A percentile compares a stretch with the other conserved stretches of the same genome.
Conservation (phyloP, 768 basidiomycete genomes). For the Chalciporus piperatus region DNA sequence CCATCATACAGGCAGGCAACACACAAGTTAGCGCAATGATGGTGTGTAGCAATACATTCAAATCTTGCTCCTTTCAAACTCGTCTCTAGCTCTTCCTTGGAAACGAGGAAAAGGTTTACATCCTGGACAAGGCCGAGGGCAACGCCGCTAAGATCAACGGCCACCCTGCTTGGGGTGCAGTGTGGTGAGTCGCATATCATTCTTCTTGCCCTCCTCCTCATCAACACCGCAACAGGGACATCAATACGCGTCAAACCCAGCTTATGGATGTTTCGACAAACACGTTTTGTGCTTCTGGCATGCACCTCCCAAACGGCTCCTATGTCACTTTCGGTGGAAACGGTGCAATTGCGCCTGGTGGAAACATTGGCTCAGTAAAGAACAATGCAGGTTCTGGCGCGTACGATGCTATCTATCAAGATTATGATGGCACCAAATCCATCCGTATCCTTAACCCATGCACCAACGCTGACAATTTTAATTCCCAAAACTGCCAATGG, state of each 20-base stretch:
- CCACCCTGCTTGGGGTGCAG: slow-evolving; percentile 73
- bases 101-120: slow-evolving; percentile 77
- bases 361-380: slow-evolving; percentile 49
- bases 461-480: slow-evolving; percentile 43
- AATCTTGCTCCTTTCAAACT: neutral
- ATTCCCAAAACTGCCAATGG: slow-evolving; percentile 59
- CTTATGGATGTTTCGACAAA: slow-evolving; percentile 53
- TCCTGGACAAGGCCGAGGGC: slow-evolving; percentile 87
- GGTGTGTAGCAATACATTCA: slow-evolving; percentile 32
- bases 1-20: slow-evolving; percentile 22
- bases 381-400: slow-evolving; percentile 45
- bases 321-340: slow-evolving; percentile 78
- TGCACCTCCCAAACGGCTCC: slow-evolving; percentile 79
- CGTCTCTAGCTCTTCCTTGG: slow-evolving; percentile 71
- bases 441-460: slow-evolving; percentile 86
- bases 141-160: slow-evolving; percentile 64
- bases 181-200: slow-evolving; percentile 43
- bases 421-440: slow-evolving; percentile 76
- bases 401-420: slow-evolving; percentile 67
- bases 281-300: slow-evolving; percentile 78
- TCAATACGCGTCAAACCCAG: slow-evolving; percentile 18
- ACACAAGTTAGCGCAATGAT: slow-evolving; percentile 55
- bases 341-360: slow-evolving; percentile 66
- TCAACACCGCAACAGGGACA: slow-evolving; percentile 18
- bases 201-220: neutral